Evolutionary conservation across 2,329 filamentous ascomycete species (phyloP), one percentile per base, ranked within the genome.

Genomic region (Monosporascus sp.): DNA sequence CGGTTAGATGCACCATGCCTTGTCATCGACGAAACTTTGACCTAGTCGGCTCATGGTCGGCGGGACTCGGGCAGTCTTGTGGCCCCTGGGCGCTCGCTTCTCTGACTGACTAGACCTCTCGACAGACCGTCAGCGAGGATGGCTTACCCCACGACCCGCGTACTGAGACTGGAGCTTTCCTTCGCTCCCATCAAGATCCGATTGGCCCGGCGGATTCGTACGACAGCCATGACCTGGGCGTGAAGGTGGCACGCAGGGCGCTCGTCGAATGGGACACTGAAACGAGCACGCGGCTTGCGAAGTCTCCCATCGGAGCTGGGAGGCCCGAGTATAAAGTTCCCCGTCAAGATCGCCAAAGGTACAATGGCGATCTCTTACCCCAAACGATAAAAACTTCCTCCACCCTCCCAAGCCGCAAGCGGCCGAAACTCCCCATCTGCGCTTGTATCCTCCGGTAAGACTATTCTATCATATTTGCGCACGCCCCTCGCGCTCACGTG

Each of bases 1-100:
- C 55, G 60, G 55, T 51, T 58, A 58, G 53, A 48, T 59, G 48
- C 57, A 59, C 57, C 20, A 52, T 59, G 60, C 58, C 55, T 55
- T 54, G 52, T 55, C 41, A 37, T 44, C 26, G 52, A 46, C 18
- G 37, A 55, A 35, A 35, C 38, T 48, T 52, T 38, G 52, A 51
- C 43, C 49, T 53, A 51, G 51, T 43, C 38, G 46, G 43, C 50
- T 41, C 31, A 26, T 41, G 7, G 18, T 40, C 48, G 24, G 40
- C 26, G 52, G 51, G 26, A 53, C 46, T 57, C 38, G 58, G 53
- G 54, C 49, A 37, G 51, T 54, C 37, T 44, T 43, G 47, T 53
- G 45, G 35, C 55, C 55, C 37, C 49, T 45, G 20, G 40, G 55
- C 49, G 49, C 40, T 46, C 43, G 43, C 43, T 18, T 20, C n/a